These are phyloP conservation scores for Debaryomyces fabryi DNA, from an alignment of 1,139 yeast species.

Conservation along the genomic window DNA sequence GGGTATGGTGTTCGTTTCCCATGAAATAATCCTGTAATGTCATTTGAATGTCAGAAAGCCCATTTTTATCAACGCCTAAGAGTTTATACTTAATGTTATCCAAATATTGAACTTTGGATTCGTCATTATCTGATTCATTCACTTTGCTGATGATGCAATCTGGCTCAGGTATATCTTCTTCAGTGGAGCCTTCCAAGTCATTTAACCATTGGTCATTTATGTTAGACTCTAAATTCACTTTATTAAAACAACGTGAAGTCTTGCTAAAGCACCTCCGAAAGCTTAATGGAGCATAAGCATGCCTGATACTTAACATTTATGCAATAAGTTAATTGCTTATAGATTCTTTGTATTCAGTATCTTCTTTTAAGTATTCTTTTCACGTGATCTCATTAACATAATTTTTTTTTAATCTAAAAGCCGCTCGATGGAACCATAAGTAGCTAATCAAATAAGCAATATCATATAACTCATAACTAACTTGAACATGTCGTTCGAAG, in stretches of 20 bases:
- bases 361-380: not conserved
- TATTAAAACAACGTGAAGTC: not conserved
- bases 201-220: not conserved
- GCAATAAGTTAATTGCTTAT: not conserved
- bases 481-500: conserved; percentile 49
- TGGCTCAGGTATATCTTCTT: conserved; percentile 3
- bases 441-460: not conserved
- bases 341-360: not conserved
- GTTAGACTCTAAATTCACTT: not conserved
- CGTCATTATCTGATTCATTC: not conserved
- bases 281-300: not conserved
- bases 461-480: not conserved
- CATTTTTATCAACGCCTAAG: conserved; percentile 24
- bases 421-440: conserved; percentile 10
- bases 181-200: conserved; percentile 2
- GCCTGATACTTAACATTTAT: conserved; percentile 1
- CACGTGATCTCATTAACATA: conserved; percentile 4
- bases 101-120: not conserved
- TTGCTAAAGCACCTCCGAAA: not conserved
- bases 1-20: conserved; percentile 47
- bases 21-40: conserved; percentile 42
- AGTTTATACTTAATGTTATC: conserved; percentile 19
- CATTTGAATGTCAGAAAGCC: conserved; percentile 26
- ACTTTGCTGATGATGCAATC: conserved; percentile 6
- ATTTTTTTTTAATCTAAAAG: conserved; percentile 6